A percentile compares a stretch with the other conserved stretches of the same genome.
phyloP scores from a whole-genome alignment of 257 asterid genomes.

The Fraxinus excelsior region DNA sequence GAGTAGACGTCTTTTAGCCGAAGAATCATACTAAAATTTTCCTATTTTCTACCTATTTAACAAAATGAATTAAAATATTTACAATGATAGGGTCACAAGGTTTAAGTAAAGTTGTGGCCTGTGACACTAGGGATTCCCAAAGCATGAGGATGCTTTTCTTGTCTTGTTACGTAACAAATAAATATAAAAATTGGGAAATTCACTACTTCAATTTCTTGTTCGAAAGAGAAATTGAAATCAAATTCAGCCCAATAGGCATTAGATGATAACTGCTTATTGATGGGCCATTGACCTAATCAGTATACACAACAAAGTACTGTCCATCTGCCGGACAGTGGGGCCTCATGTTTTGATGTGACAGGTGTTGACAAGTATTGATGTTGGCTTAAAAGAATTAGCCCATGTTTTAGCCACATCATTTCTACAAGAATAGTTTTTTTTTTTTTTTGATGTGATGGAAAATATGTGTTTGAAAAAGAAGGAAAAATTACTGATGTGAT shows the following conservation, averaged over 20 bases:
- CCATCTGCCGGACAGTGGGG: constrained; percentile 32
- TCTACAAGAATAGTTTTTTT: too few relatives aligned
- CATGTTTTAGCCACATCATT: too few relatives aligned
- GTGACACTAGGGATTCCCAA: constrained; percentile 33
- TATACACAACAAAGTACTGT: background rate
- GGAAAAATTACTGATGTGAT: too few relatives aligned
- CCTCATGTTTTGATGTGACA: constrained; percentile 33
- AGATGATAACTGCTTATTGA: background rate
- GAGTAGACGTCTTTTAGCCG: too few relatives aligned
- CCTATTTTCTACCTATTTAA: too few relatives aligned
- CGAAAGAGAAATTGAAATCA: background rate
- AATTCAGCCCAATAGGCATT: background rate
- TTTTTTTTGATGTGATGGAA: too few relatives aligned
- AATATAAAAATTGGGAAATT: background rate
- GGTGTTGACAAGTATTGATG: constrained; percentile 20
- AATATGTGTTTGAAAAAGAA: too few relatives aligned
- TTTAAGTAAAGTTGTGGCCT: too few relatives aligned
- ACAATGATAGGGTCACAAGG: too few relatives aligned
- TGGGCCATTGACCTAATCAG: background rate
- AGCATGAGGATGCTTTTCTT: constrained; percentile 33
- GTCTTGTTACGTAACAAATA: constrained; percentile 32
- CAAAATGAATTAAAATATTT: too few relatives aligned
- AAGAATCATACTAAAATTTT: too few relatives aligned
- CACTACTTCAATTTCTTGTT: background rate
- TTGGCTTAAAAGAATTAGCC: constrained; percentile 26